Base-by-base conservation (phyloP, 345 rosid genomes). In the Citrus mangshanensis region DNA sequence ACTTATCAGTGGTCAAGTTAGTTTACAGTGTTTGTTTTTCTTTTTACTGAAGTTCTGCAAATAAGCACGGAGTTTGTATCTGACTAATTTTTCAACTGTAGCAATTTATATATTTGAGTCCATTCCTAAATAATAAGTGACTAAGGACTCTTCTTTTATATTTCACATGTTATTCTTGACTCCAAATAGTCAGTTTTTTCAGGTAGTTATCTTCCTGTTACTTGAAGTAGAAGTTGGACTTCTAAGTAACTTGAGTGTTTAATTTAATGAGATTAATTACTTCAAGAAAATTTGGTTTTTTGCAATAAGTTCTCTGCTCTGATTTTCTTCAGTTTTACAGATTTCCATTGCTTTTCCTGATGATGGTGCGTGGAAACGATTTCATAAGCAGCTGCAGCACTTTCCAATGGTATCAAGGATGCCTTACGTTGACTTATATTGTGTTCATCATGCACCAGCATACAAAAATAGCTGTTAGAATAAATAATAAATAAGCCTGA, bases 301-400 rank as follows among this genome's bases (percentile, higher is more conserved):
- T 16, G 28, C n/a, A 61, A 35, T 12, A 54, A 32, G 46, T 73
- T 24, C 28, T 54, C 68, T 37, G 54, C 4, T 58, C 37, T 67
- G 66, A 30, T 60, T 75, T 85, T 74, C 65, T 78, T 83, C 49
- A 62, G 13, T 78, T 72, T 68, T 76, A 24, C 94, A 95, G 99
- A 92, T 93, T 85, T 88, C 99, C 68, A 92, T 95, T 82, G 99
- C 99, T 83, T 95, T 93, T 84, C 99, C 99, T 25, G 99, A 95
- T 85, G 99, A 95, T 80, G 99, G 99, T 82, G 97, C 98, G 24
- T 95, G 98, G 98, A 95, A 95, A 84, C 84, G 98, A 77, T 95
- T 93, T 86, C 96, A 95, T 86, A 95, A 93, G 77, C 98, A 91
- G 85, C 93, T 95, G 82, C 98, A 95, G 77, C 99, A 95, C 88